Percentiles rank a stretch among this genome's conserved stretches.
phyloP scores from a whole-genome alignment of 345 rosid species.

The Physaria fendleri region DNA sequence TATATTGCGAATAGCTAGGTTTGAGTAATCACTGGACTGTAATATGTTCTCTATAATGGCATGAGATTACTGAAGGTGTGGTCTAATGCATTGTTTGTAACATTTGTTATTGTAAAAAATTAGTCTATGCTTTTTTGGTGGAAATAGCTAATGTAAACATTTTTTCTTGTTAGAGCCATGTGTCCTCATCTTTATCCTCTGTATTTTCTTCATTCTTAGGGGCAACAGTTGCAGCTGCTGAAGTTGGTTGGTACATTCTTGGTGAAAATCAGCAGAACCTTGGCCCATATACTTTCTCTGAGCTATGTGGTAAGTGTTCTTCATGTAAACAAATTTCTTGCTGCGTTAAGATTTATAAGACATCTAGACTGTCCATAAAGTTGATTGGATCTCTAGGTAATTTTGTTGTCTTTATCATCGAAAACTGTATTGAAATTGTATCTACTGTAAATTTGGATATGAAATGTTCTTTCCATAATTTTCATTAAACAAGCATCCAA shows the following conservation, averaged over 20 bases:
- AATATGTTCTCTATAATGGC: background rate
- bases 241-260: constrained; percentile 72
- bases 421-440: background rate
- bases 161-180: background rate
- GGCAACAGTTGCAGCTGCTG: constrained; percentile 25
- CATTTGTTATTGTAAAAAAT: background rate
- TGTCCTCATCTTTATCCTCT: background rate
- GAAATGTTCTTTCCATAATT: constrained; percentile 16
- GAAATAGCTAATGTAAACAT: background rate
- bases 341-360: background rate
- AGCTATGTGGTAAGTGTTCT: constrained; percentile 62
- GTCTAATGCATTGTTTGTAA: constrained; percentile 9
- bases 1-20: background rate
- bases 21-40: background rate
- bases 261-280: constrained; percentile 56
- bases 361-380: background rate
- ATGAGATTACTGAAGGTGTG: background rate
- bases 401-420: background rate
- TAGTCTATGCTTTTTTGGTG: background rate
- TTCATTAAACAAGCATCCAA: constrained; percentile 21
- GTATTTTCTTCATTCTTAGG: background rate
- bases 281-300: constrained; percentile 72
- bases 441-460: background rate
- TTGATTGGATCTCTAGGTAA: background rate
- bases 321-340: background rate